A percentile compares a stretch with the other conserved stretches of the same genome.
Conservation (phyloP, 768 basidiomycete species). For the Lactifluus piperatus region DNA sequence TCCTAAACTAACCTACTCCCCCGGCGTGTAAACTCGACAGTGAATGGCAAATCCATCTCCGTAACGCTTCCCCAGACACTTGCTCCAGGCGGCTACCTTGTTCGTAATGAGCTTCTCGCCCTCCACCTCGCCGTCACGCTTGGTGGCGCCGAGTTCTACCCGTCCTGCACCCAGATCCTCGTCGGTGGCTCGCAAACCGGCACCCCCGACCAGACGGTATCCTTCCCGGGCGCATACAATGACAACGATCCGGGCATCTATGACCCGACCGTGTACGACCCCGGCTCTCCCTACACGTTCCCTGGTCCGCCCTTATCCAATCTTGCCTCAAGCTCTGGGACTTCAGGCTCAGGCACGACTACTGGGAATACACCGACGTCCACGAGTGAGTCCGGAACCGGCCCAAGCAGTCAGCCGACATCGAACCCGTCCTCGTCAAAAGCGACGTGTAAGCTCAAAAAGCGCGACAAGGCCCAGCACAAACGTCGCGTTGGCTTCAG, state of each 20-base stretch:
- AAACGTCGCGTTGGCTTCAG: constrained; percentile 5
- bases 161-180: constrained; percentile 50
- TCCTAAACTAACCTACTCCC: neutral
- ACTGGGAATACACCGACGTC: neutral
- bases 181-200: constrained; percentile 49
- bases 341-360: neutral
- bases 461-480: neutral
- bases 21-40: constrained; percentile 3
- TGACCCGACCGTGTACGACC: constrained; percentile 32
- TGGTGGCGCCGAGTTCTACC: constrained; percentile 77
- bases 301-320: constrained; percentile 19
- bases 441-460: constrained; percentile 4
- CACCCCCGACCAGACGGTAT: constrained; percentile 47
- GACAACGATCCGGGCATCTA: constrained; percentile 67
- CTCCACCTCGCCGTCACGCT: constrained; percentile 50
- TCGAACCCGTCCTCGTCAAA: neutral
- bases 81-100: constrained; percentile 60
- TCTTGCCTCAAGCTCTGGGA: constrained; percentile 2
- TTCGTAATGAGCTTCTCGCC: constrained; percentile 76
- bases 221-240: constrained; percentile 64
- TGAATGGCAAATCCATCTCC: constrained; percentile 22
- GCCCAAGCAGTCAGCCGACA: neutral
- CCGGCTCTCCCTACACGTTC: neutral
- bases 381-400: neutral
- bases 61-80: constrained; percentile 36